A percentile compares a stretch with the other conserved stretches of the same genome.
phyloP scores from a whole-genome alignment of 805 yeast species.

The Torulaspora delbrueckii region DNA sequence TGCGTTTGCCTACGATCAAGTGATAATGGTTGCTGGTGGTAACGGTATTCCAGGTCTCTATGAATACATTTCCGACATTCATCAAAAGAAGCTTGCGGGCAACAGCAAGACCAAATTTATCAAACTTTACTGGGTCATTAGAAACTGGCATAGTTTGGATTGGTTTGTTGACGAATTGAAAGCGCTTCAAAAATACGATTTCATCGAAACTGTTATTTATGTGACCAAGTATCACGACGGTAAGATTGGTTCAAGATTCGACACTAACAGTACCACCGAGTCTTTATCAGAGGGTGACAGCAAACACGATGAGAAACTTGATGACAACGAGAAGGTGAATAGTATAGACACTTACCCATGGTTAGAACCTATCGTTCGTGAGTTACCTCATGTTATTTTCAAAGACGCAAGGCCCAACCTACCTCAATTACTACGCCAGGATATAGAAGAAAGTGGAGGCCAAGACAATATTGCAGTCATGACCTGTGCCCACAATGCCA shows the following conservation, averaged over 20 bases:
- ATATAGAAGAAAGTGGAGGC: conserved; percentile 38
- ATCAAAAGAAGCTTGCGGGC: conserved; percentile 15
- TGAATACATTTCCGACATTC: conserved; percentile 32
- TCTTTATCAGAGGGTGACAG: conserved; percentile 2
- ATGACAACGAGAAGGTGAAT: neutral
- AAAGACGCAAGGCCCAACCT: conserved; percentile 45
- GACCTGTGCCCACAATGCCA: conserved; percentile 50
- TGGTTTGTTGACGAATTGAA: conserved; percentile 46
- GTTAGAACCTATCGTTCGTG: conserved; percentile 7
- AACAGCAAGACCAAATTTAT: conserved; percentile 24
- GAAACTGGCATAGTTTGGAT: conserved; percentile 45
- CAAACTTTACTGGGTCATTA: conserved; percentile 60
- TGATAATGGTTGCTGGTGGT: conserved; percentile 47
- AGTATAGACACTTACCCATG: conserved; percentile 2
- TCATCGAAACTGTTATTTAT: conserved; percentile 35
- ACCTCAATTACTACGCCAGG: conserved; percentile 36
- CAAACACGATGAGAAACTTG: neutral
- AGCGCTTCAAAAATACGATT: conserved; percentile 15
- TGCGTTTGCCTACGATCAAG: conserved; percentile 36
- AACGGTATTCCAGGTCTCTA: conserved; percentile 51
- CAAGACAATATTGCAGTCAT: conserved; percentile 44
- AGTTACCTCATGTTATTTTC: conserved; percentile 38
- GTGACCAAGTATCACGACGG: conserved; percentile 49
- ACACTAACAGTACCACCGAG: conserved; percentile 2
- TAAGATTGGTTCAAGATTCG: conserved; percentile 12